These are phyloP conservation scores for Kwoniella newhampshirensis DNA, from an alignment of 768 basidiomycete species.

Conservation along the genomic window DNA sequence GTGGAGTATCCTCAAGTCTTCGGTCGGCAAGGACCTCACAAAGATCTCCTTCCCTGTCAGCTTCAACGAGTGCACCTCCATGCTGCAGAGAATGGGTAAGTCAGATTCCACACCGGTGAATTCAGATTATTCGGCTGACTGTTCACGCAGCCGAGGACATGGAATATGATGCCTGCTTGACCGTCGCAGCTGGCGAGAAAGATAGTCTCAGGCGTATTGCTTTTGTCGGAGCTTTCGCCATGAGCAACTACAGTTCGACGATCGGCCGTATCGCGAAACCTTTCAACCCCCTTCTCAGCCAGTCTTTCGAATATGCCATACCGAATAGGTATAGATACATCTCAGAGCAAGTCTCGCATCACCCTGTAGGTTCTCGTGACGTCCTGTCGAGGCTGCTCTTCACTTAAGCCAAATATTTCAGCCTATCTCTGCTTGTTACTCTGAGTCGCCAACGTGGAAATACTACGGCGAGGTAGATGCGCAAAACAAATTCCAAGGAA, in stretches of 20 bases:
- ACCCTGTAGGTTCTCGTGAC: constrained; percentile 59
- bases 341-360: constrained; percentile 96
- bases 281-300: constrained; percentile 93
- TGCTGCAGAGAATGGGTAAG: constrained; percentile 83
- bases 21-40: constrained; percentile 94
- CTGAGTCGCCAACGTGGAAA: constrained; percentile 81
- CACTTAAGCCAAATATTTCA: constrained; percentile 7
- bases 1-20: constrained; percentile 92
- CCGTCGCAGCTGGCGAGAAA: constrained; percentile 72
- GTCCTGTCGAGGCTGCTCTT: not conserved
- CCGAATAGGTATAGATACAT: constrained; percentile 89
- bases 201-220: constrained; percentile 82
- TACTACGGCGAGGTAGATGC: constrained; percentile 95
- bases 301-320: constrained; percentile 91
- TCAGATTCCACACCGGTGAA: not conserved
- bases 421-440: constrained; percentile 93
- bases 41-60: constrained; percentile 91
- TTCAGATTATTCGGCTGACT: constrained; percentile 3
- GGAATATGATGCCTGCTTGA: constrained; percentile 92
- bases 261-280: constrained; percentile 96
- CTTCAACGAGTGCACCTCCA: constrained; percentile 70
- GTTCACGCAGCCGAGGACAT: constrained; percentile 73
- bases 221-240: constrained; percentile 92
- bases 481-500: constrained; percentile 94
- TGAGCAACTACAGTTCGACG: constrained; percentile 94